Percentiles rank a stretch among this genome's conserved stretches.
Evolutionary conservation across 345 rosid genomes (phyloP).

Genomic region (Raphanus sativus): DNA sequence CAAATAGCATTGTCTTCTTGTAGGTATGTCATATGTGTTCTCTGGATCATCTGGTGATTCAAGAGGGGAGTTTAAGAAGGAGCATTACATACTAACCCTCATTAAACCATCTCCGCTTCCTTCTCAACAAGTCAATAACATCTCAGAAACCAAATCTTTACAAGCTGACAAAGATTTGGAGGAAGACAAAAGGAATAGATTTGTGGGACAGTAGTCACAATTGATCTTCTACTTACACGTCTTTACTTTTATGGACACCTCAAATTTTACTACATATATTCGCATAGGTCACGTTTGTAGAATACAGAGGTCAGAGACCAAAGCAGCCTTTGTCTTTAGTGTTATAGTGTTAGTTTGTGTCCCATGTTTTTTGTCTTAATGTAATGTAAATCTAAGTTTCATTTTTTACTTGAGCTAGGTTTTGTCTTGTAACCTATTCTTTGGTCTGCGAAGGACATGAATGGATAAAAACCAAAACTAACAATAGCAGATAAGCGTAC

Average conservation of each 20-base stretch:
- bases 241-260: slow-evolving; percentile 13
- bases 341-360: slow-evolving; percentile 32
- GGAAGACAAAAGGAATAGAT: slow-evolving; percentile 79
- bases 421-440: neutral
- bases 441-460: neutral
- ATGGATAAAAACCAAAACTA: neutral
- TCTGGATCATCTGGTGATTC: too few species aligned
- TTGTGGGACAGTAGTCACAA: slow-evolving; percentile 2
- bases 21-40: slow-evolving; percentile 68
- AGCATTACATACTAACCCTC: slow-evolving; percentile 64
- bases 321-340: slow-evolving; percentile 14
- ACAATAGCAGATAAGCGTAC: neutral
- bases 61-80: slow-evolving; percentile 74
- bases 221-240: slow-evolving; percentile 1
- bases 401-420: neutral
- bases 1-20: neutral
- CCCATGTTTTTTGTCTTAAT: slow-evolving; percentile 8
- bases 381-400: slow-evolving; percentile 5
- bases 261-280: slow-evolving; percentile 14
- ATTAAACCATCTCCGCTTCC: slow-evolving; percentile 64
- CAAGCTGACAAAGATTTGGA: slow-evolving; percentile 50
- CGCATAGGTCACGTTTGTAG: slow-evolving; percentile 34
- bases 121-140: slow-evolving; percentile 49
- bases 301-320: slow-evolving; percentile 18
- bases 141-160: slow-evolving; percentile 51